These are phyloP conservation scores for Colletotrichum graminicola DNA, from an alignment of 2,329 filamentous ascomycete genomes.

Conservation along the genomic window DNA sequence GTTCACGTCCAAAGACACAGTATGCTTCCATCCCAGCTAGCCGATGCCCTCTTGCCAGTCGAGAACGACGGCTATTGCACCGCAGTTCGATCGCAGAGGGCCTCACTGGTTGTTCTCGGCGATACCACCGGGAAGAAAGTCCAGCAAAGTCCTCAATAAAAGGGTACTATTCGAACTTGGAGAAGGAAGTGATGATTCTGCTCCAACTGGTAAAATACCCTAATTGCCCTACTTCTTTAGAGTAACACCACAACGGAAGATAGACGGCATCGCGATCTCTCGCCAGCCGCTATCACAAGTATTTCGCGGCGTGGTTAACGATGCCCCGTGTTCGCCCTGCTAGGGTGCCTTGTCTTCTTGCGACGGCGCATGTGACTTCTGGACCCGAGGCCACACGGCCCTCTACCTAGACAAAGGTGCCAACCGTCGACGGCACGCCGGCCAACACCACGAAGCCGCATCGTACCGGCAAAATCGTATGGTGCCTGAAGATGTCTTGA, in stretches of 20 bases:
- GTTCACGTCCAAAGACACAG: not conserved
- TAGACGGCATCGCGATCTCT: not conserved
- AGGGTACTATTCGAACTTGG: not conserved
- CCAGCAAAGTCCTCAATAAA: no score
- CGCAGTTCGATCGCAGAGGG: no score
- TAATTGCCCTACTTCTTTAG: not conserved
- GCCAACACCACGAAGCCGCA: not conserved
- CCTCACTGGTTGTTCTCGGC: no score
- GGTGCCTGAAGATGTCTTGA: not conserved
- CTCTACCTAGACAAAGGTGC: slow-evolving; percentile 8
- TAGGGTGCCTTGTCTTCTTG: slow-evolving; percentile 14
- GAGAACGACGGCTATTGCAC: no score
- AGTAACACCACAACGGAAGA: not conserved
- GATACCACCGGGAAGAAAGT: no score
- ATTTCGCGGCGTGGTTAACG: not conserved
- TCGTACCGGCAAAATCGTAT: not conserved
- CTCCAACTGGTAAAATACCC: not conserved
- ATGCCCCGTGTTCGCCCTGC: slow-evolving; percentile 1
- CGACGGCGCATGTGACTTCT: slow-evolving; percentile 9
- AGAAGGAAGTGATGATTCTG: no score
- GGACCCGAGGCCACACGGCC: slow-evolving; percentile 1
- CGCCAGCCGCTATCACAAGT: not conserved
- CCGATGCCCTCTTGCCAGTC: no score
- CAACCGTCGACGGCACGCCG: not conserved
- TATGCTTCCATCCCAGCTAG: no score